Base-by-base conservation (phyloP, 495 filamentous ascomycete species). In the Elasticomyces elasticus region DNA sequence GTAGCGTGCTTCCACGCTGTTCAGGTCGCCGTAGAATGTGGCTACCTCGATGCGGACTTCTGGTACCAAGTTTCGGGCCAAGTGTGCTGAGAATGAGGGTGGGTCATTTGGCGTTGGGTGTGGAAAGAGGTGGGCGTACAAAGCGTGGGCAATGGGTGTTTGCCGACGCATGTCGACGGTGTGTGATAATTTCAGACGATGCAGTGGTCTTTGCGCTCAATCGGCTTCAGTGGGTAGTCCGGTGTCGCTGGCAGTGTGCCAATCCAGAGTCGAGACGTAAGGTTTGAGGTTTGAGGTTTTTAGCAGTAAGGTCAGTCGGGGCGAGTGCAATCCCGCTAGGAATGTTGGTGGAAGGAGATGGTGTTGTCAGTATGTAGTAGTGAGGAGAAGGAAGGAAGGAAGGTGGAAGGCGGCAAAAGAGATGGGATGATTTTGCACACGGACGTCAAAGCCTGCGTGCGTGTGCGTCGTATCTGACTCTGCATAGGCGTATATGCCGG, bases 1-100 rank as follows among this genome's bases (percentile, higher is more conserved):
- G 59, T 95, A 94, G 60, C 89, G 87, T 40, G 88, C 87, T 74
- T 94, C 89, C 44, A 85, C 78, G 44, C 79, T 88, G 66, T 91
- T 85, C 22, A 89, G 77, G 62, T 83, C 79, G 51, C 89, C 89
- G 66, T 94, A 94, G 72, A 90, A 95, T 26, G 79, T 79, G 48
- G 81, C 79, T 2, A 86, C 88, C 66, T 95, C 89, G 62, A 85
- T 76, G 37, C 87, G 85, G 46, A 95, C 87, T 76, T 95, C 89
- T 12, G 83, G 85, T n/a, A 95, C 81, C 23, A 95, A 78, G 62
- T 87, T 76, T 26, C 75, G 74, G 33, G 73, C 73, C 53, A 84
- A 74, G 58, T 83, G 78, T 10, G 72, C 72, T 15, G 76, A 69
- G 66, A 83, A 84, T 40, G 74, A 75, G 1, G 69, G 66, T 0